phyloP scores from a whole-genome alignment of 768 basidiomycete species.

The Phanerochaete carnosa region DNA sequence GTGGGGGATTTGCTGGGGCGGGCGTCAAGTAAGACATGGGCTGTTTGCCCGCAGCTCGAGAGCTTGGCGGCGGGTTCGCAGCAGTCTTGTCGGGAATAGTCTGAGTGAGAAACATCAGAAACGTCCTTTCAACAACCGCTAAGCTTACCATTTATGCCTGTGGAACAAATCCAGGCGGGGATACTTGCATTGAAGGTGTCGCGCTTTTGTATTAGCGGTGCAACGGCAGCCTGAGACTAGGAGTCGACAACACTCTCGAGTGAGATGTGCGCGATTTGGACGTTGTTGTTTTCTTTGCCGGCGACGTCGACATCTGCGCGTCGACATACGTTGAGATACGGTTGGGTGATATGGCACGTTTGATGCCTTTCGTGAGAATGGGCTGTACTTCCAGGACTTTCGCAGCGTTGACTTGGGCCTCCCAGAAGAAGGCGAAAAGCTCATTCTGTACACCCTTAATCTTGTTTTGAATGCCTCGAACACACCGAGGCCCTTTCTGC shows the following conservation, averaged over 20 bases:
- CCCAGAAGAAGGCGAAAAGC: not conserved
- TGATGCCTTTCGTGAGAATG: not conserved
- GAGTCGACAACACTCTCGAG: conserved; percentile 3
- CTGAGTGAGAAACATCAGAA: too few relatives aligned
- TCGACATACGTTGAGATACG: not conserved
- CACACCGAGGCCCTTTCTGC: not conserved
- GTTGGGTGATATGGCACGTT: not conserved
- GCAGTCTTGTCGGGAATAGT: too few relatives aligned
- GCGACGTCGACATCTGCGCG: not conserved
- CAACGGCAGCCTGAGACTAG: conserved; percentile 2
- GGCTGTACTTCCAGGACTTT: not conserved
- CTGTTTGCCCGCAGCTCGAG: conserved; percentile 88
- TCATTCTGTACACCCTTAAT: not conserved
- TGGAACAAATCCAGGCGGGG: too few relatives aligned
- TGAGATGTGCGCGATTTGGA: not conserved
- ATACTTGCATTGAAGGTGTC: too few relatives aligned
- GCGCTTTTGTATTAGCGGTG: conserved; percentile 9
- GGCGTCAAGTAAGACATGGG: conserved; percentile 72
- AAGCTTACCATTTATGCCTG: too few relatives aligned
- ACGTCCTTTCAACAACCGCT: too few relatives aligned
- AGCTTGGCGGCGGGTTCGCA: conserved; percentile 60
- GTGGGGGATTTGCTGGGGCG: conserved; percentile 32
- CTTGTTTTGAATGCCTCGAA: too few relatives aligned
- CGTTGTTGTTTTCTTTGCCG: not conserved
- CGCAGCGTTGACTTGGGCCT: not conserved